Evolutionary conservation across 441 rosid genomes (phyloP).

Genomic region (Jatropha podagrica): DNA sequence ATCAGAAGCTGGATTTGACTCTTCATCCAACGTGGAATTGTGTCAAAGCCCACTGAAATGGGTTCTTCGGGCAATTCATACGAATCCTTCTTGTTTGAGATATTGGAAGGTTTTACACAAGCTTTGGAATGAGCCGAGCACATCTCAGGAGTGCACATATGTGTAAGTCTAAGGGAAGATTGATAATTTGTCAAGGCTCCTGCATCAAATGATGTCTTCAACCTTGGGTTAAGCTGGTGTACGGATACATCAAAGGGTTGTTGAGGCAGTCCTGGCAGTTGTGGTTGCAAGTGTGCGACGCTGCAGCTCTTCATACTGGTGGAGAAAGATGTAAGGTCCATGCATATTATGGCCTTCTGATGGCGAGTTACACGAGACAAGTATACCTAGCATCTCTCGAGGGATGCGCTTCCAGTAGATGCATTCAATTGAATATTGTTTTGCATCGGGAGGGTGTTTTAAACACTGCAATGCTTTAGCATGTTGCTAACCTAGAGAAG

Average conservation of each 20-base stretch:
- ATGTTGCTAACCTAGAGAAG: neutral
- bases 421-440: neutral
- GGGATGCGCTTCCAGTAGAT: neutral
- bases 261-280: neutral
- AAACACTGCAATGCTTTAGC: neutral
- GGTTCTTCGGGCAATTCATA: conserved; percentile 89
- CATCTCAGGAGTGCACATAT: neutral
- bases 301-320: neutral
- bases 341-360: neutral
- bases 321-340: neutral
- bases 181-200: neutral
- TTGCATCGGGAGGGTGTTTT: neutral
- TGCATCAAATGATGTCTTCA: neutral
- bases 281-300: neutral
- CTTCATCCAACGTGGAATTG: conserved; percentile 44
- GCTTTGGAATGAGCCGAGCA: conserved; percentile 30
- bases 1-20: conserved; percentile 36
- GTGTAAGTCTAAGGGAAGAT: neutral
- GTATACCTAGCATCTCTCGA: neutral
- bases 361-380: neutral
- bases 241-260: neutral
- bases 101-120: conserved; percentile 78
- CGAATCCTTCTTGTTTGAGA: conserved; percentile 72
- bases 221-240: neutral
- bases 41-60: conserved; percentile 77